These are phyloP conservation scores for Boletus sp. DNA, from an alignment of 1,284 basidiomycete genomes.

Conservation along the genomic window DNA sequence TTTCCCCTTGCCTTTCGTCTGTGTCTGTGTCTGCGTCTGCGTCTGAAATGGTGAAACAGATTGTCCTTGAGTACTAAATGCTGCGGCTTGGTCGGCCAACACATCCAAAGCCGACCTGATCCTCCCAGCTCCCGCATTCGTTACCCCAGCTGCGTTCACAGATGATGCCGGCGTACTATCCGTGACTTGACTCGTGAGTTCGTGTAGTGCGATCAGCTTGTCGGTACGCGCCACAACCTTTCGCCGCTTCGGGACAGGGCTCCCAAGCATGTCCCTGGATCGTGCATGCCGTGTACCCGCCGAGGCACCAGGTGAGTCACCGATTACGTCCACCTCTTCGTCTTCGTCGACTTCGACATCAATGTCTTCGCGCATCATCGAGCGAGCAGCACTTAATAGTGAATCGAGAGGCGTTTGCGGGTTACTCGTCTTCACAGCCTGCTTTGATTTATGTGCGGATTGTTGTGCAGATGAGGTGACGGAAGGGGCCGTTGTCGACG, in stretches of 20 bases:
- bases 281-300: slow-evolving; percentile 15
- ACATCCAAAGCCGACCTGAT: slow-evolving; percentile 61
- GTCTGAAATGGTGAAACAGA: not conserved
- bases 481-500: slow-evolving; percentile 32
- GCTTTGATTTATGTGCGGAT: slow-evolving; percentile 23
- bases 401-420: slow-evolving; percentile 48
- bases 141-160: not conserved
- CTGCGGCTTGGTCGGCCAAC: slow-evolving; percentile 68
- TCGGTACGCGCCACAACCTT: slow-evolving; percentile 16
- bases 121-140: slow-evolving; percentile 23
- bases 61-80: slow-evolving; percentile 31
- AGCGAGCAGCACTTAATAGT: slow-evolving; percentile 58
- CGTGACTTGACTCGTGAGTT: not conserved
- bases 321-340: slow-evolving; percentile 18
- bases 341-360: slow-evolving; percentile 24
- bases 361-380: slow-evolving; percentile 48
- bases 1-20: slow-evolving; percentile 22
- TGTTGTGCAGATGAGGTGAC: slow-evolving; percentile 22
- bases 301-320: slow-evolving; percentile 13
- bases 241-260: slow-evolving; percentile 35
- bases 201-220: slow-evolving; percentile 10
- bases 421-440: slow-evolving; percentile 17
- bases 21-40: not conserved
- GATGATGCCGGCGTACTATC: not conserved
- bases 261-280: slow-evolving; percentile 34